phyloP scores from a whole-genome alignment of 1,284 basidiomycete genomes.

The Marasmius oreades region DNA sequence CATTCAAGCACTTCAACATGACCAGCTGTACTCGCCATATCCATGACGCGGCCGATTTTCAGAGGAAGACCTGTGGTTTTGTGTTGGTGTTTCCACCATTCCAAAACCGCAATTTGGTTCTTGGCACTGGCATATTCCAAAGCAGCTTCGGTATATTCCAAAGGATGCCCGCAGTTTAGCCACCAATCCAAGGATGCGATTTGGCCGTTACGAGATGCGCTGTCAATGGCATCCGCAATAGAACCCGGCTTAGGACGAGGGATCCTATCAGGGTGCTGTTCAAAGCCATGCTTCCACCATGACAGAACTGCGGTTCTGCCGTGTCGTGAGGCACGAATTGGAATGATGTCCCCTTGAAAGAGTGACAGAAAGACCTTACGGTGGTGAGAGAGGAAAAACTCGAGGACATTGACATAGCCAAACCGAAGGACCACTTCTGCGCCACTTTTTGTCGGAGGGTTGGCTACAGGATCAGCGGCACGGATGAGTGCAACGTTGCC shows the following conservation, averaged over 20 bases:
- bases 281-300: conserved; percentile 73
- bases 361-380: conserved; percentile 56
- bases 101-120: conserved; percentile 65
- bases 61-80: conserved; percentile 47
- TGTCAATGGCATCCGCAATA: conserved; percentile 63
- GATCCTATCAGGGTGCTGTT: conserved; percentile 54
- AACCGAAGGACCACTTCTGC: conserved; percentile 67
- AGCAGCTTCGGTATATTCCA: conserved; percentile 73
- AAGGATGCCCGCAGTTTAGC: conserved; percentile 48
- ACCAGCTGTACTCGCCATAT: conserved; percentile 71
- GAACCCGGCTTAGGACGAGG: conserved; percentile 46
- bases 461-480: conserved; percentile 46
- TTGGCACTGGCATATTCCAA: conserved; percentile 74
- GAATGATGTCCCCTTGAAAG: conserved; percentile 64
- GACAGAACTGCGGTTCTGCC: conserved; percentile 69
- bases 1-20: conserved; percentile 72
- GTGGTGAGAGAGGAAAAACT: conserved; percentile 64
- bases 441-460: conserved; percentile 65
- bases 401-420: conserved; percentile 69
- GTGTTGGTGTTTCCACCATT: conserved; percentile 72
- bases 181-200: conserved; percentile 72
- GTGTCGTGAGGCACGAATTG: conserved; percentile 69
- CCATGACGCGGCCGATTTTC: conserved; percentile 79
- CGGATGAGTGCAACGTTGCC: conserved; percentile 59
- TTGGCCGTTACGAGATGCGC: conserved; percentile 68